Evolutionary conservation across 768 basidiomycete species (phyloP), one percentile per base, ranked within the genome.

Genomic region (Agrocybe chaxingu): DNA sequence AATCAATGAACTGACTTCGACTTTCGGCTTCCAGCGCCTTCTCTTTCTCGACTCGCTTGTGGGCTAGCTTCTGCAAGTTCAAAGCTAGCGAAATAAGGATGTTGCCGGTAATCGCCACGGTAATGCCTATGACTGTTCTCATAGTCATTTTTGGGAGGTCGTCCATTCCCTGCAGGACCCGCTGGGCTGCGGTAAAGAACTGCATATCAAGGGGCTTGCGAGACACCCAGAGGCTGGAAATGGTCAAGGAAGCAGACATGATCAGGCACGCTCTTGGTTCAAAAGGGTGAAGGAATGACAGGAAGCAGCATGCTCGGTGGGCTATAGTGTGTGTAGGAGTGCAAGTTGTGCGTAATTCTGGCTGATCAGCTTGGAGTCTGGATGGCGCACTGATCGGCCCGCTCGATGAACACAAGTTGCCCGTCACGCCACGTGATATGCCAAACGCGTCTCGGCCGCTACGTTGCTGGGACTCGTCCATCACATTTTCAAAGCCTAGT

Each of bases 31-130:
- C 47, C 24, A 33, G 46, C 47, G 33, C 53, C 37, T 52, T 57
- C 54, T 62, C 65, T 29, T 62, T 70, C 57, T 82, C 81, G 31
- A 89, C 73, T 29, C 86, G 78, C 57, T 79, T 77, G 70, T 96
- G 94, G 1, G 92, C 92, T 12, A 96, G 79, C 64, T 97, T 98
- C 69, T 98, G 95, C 32, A 89, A 72, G 69, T 97, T 97, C 55
- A 98, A 77, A 11, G 92, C 95, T 18, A 95, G 77, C 8, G 89
- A 90, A 54, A 98, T 93, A 54, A 97, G 79, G 8, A 94, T 69
- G 62, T 96, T 96, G 31, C 94, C 94, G 7, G 77, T 73, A 48
- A 96, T 80, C 3, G 93, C 87, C 33, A 94, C 82, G 4, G 77
- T 75, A 33, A 98, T 95, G 11, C 95, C 95, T 48, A 91, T 82